These are phyloP conservation scores for Fraxinus ornus DNA, from an alignment of 305 asterid genomes.

Conservation along the genomic window DNA sequence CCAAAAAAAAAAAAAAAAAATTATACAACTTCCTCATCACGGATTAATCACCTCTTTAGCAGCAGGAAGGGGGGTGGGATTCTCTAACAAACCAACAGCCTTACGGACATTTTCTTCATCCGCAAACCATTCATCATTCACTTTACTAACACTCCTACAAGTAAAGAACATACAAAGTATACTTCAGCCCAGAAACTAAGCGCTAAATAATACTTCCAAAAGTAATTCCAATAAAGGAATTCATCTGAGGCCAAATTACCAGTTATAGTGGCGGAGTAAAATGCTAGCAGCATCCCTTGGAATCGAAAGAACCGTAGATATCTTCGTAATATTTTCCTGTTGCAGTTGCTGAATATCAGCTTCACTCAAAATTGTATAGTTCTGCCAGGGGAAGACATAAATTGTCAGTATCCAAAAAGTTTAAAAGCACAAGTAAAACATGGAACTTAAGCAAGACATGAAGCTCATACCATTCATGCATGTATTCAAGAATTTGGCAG, in stretches of 20 bases:
- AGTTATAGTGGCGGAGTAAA: slow-evolving; percentile 85
- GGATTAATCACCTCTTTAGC: slow-evolving; percentile 63
- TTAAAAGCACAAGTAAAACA: slow-evolving; percentile 10
- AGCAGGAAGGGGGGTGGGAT: slow-evolving; percentile 52
- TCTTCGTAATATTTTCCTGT: slow-evolving; percentile 68
- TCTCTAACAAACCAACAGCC: slow-evolving; percentile 71
- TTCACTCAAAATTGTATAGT: slow-evolving; percentile 73
- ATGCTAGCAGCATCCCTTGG: slow-evolving; percentile 82
- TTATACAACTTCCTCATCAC: slow-evolving; percentile 20
- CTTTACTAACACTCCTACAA: slow-evolving; percentile 93
- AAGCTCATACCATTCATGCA: slow-evolving; percentile 6
- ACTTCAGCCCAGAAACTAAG: slow-evolving; percentile 21
- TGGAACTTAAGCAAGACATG: not conserved
- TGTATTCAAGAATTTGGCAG: slow-evolving; percentile 2
- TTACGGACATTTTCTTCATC: slow-evolving; percentile 80
- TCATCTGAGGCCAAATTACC: slow-evolving; percentile 47
- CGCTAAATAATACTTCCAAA: not conserved
- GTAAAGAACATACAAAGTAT: slow-evolving; percentile 35
- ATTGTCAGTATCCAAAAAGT: slow-evolving; percentile 15
- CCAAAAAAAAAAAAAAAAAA: not conserved
- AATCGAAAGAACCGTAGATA: slow-evolving; percentile 81
- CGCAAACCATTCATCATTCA: slow-evolving; percentile 86
- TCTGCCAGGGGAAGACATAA: slow-evolving; percentile 37
- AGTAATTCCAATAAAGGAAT: slow-evolving; percentile 14
- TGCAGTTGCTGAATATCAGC: slow-evolving; percentile 75